Percentiles rank a stretch among this genome's conserved stretches.
These are phyloP conservation scores for Alternaria hordeiaustralica DNA, from an alignment of 2,329 filamentous ascomycete species.

Conservation along the genomic window DNA sequence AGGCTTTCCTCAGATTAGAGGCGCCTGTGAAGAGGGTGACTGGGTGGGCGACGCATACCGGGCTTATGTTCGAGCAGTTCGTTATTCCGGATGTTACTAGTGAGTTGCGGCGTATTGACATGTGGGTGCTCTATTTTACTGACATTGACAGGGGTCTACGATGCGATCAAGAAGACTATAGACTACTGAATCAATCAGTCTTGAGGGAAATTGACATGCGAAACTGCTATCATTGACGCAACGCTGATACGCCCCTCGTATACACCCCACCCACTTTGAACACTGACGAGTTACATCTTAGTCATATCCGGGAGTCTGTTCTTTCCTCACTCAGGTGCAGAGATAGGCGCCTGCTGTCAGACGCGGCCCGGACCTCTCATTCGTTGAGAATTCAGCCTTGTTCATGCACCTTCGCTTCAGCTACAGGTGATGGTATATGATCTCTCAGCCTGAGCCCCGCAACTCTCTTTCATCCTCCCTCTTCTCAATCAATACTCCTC, in stretches of 20 bases:
- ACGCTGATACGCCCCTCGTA: too few relatives aligned
- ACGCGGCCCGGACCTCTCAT: neutral
- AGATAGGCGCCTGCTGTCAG: neutral
- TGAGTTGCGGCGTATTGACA: constrained; percentile 59
- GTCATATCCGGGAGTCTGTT: too few relatives aligned
- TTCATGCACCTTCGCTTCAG: neutral
- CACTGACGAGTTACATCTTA: too few relatives aligned
- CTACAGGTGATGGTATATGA: neutral
- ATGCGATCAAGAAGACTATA: constrained; percentile 55
- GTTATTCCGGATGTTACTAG: constrained; percentile 83
- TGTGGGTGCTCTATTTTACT: constrained; percentile 25
- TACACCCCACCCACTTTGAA: too few relatives aligned
- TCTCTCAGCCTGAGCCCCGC: neutral
- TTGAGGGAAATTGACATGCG: neutral
- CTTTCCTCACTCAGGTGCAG: neutral
- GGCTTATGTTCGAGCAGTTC: constrained; percentile 74
- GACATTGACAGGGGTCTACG: constrained; percentile 51
- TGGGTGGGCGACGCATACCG: constrained; percentile 87
- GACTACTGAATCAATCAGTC: constrained; percentile 46
- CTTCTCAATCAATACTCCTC: neutral
- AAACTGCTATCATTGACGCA: neutral
- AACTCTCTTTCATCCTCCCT: neutral
- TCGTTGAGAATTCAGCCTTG: neutral
- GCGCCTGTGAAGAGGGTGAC: constrained; percentile 85
- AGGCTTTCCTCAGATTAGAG: constrained; percentile 82